These are phyloP conservation scores for Phytomonas sp. DNA, from an alignment of 208 protist genomes.

Conservation along the genomic window DNA sequence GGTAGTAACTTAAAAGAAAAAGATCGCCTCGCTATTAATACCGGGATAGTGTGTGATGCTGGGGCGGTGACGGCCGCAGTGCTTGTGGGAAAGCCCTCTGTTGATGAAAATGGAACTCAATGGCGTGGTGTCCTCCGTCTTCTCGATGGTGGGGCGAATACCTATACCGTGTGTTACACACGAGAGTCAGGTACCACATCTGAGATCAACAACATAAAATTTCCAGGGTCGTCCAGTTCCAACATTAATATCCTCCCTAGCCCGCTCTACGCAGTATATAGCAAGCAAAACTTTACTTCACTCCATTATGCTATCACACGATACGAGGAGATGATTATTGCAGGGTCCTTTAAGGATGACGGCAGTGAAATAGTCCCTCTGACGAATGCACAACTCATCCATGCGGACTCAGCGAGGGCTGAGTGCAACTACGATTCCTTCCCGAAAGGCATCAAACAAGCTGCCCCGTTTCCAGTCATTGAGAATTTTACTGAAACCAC, in stretches of 20 bases:
- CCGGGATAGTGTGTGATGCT: slow-evolving; percentile 22
- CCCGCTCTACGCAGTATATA: slow-evolving; percentile 61
- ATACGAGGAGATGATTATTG: slow-evolving; percentile 69
- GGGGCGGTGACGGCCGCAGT: slow-evolving; percentile 15
- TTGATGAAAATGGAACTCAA: slow-evolving; percentile 26
- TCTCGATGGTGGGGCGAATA: slow-evolving; percentile 21
- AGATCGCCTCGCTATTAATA: slow-evolving; percentile 43
- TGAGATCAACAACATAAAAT: slow-evolving; percentile 46
- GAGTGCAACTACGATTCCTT: slow-evolving; percentile 85
- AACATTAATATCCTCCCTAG: slow-evolving; percentile 35
- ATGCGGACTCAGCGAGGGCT: slow-evolving; percentile 20
- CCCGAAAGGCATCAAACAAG: slow-evolving; percentile 19
- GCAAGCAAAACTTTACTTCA: slow-evolving; percentile 35
- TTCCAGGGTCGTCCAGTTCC: slow-evolving; percentile 21
- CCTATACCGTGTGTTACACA: slow-evolving; percentile 73
- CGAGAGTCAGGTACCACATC: slow-evolving; percentile 29
- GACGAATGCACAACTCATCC: slow-evolving; percentile 31
- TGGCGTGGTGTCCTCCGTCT: slow-evolving; percentile 77
- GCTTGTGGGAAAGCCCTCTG: slow-evolving; percentile 20
- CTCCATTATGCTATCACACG: slow-evolving; percentile 24
- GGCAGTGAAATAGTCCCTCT: slow-evolving; percentile 15
- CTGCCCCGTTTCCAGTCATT: slow-evolving; percentile 13
- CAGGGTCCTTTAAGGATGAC: slow-evolving; percentile 29
- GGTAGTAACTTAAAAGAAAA: slow-evolving; percentile 32
- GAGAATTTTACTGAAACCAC: slow-evolving; percentile 11